These are phyloP conservation scores for Coemansia sp. DNA, from an alignment of 192 early-diverging fungal species.

Conservation along the genomic window DNA sequence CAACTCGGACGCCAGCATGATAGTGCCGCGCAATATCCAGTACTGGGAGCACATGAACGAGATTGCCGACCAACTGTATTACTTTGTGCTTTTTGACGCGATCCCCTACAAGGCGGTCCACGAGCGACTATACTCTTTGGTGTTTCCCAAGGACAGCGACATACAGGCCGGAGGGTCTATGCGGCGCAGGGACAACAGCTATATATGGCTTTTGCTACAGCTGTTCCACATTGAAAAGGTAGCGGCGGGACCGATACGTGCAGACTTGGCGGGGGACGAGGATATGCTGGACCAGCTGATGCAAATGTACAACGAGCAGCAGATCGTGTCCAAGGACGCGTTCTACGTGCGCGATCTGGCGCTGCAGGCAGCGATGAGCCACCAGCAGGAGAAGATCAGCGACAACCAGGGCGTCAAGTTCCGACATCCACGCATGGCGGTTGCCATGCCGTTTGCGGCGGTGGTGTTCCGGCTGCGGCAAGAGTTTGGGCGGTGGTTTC, in stretches of 20 bases:
- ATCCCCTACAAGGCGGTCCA: slow-evolving; percentile 63
- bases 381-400: slow-evolving; percentile 64
- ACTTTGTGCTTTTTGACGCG: slow-evolving; percentile 63
- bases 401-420: slow-evolving; percentile 72
- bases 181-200: slow-evolving; percentile 68
- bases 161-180: slow-evolving; percentile 41
- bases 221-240: slow-evolving; percentile 72
- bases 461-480: slow-evolving; percentile 42
- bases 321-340: slow-evolving; percentile 70
- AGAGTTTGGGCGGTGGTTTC: slow-evolving; percentile 48
- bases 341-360: slow-evolving; percentile 77
- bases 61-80: slow-evolving; percentile 75
- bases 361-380: slow-evolving; percentile 70
- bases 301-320: slow-evolving; percentile 73
- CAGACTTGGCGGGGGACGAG: slow-evolving; percentile 71
- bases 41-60: slow-evolving; percentile 79
- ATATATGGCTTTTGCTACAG: slow-evolving; percentile 74
- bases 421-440: slow-evolving; percentile 67
- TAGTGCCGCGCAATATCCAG: slow-evolving; percentile 67
- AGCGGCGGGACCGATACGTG: slow-evolving; percentile 59
- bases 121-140: slow-evolving; percentile 58
- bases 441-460: slow-evolving; percentile 63
- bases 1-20: slow-evolving; percentile 58
- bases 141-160: slow-evolving; percentile 60
- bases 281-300: slow-evolving; percentile 71